Evolutionary conservation across 129 eudicot genomes (phyloP), one percentile per base, ranked within the genome.

Genomic region (Chrysanthemum makinoi): DNA sequence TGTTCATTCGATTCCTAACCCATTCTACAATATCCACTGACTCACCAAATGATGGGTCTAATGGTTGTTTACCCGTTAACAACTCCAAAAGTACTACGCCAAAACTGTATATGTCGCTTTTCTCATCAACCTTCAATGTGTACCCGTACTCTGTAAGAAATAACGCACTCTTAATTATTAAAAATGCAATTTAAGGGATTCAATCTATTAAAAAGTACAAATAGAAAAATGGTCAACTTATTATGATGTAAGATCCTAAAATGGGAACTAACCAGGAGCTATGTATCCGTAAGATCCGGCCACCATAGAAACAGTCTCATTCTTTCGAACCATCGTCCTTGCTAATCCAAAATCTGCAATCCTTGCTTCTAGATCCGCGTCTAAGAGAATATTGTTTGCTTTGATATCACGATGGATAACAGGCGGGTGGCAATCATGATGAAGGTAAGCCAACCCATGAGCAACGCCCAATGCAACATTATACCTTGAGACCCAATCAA

Each of bases 221-320:
- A 8, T 15, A 30, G 35, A 30, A 30, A 30, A 30, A 3, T 30
- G 35, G 35, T 30, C 35, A 30, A 30, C 35, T 30, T 30, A 30
- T 30, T 30, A 4, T 30, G 35, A 30, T 30, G 35, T 30, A 30
- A 30, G 35, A 4, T 30, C 43, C 3, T 16, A 16, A 43, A 3
- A 7, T 53, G 22, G 17, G 43, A 46, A 83, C 86, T 74, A 61
- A 84, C 94, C 94, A 7, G 94, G 94, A 4, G 94, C 94, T 16
- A 87, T 87, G 46, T 87, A 87, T 56, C 94, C 94, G 17, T 84
- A 87, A 1, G 94, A 87, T 63, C 94, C 94, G 2, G 94, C 94
- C 49, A 87, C 89, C 89, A 87, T 87, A 0, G 94, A 84, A 24
- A 87, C 89, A 3, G 94, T 87, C 73, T 84, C 87, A 44, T 87